Evolutionary conservation across 148 eudicot genomes (phyloP), one percentile per base, ranked within the genome.

Genomic region (Diospyros kaki): DNA sequence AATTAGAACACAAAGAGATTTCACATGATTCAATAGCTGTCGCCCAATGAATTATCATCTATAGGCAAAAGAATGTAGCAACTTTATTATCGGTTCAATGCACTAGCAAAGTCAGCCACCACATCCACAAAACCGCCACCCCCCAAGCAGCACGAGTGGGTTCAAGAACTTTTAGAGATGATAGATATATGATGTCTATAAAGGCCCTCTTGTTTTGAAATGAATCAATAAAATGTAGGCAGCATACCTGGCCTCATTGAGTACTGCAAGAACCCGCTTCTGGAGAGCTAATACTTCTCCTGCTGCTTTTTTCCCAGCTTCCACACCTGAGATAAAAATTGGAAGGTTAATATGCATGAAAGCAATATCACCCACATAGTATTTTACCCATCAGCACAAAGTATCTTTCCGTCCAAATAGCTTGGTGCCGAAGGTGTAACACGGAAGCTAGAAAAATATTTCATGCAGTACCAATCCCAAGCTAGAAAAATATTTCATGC

Each of bases 251-350:
- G 99, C 98, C 80, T 96, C 93, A 68, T 89, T 96, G 17, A 96
- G 98, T 61, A 96, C 99, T 13, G 88, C 73, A 80, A 96, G 87
- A 73, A 96, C 99, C 65, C 98, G 90, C 77, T 96, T 96, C 76
- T 96, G 99, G 68, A 96, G 97, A 78, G 97, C 98, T 69, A 96
- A 81, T 71, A 96, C 95, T 83, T 91, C 99, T 77, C 93, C 99
- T 18, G 99, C 99, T 5, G 99, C 99, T 77, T 89, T 96, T 83
- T 93, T 96, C 68, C 98, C 99, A 59, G 99, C 99, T 83, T 96
- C 99, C 77, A 96, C 98, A 74, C 99, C 99, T 96, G 80, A 78
- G 63, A 46, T 39, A 6, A n/a, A 60, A 5, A 4, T 60, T 6
- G 51, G 69, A 58, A 67, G 45, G 28, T 28, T 77, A 66, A 28